Conservation (phyloP, 805 yeast genomes). For the Candida broadrunensis region DNA sequence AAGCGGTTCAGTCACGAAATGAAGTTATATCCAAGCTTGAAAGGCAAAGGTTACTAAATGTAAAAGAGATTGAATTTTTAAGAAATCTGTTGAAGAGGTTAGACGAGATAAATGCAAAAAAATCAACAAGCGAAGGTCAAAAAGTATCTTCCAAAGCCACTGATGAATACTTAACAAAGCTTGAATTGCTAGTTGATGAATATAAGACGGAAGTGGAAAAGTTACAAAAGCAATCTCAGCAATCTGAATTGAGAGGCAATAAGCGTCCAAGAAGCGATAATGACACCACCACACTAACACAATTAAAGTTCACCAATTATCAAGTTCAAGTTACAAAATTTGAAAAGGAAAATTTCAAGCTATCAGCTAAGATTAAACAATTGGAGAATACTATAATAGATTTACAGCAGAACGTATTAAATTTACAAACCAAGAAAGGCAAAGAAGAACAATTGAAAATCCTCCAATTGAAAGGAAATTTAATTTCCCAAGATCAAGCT, state of each 20-base stretch:
- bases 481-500: slow-evolving; percentile 59
- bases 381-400: slow-evolving; percentile 31
- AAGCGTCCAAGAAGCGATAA: slow-evolving; percentile 6
- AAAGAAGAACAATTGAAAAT: slow-evolving; percentile 38
- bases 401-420: slow-evolving; percentile 33
- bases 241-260: slow-evolving; percentile 23
- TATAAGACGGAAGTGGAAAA: slow-evolving; percentile 51
- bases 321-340: slow-evolving; percentile 16
- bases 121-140: slow-evolving; percentile 13
- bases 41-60: slow-evolving; percentile 49
- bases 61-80: slow-evolving; percentile 57
- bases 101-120: slow-evolving; percentile 29
- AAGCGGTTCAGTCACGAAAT: slow-evolving; percentile 10
- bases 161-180: slow-evolving; percentile 34
- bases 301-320: slow-evolving; percentile 3
- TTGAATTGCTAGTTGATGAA: slow-evolving; percentile 51
- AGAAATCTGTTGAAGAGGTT: slow-evolving; percentile 53
- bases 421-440: slow-evolving; percentile 15
- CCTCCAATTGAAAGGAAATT: slow-evolving; percentile 64
- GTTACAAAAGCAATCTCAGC: slow-evolving; percentile 27
- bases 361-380: slow-evolving; percentile 33
- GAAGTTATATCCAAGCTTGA: slow-evolving; percentile 37
- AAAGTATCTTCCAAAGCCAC: slow-evolving; percentile 26
- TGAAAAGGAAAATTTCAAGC: slow-evolving; percentile 39
- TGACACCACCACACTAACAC: not conserved